Evolutionary conservation across 139 green algal genomes (phyloP).

Genomic region (Limnomonas spitsbergensis): DNA sequence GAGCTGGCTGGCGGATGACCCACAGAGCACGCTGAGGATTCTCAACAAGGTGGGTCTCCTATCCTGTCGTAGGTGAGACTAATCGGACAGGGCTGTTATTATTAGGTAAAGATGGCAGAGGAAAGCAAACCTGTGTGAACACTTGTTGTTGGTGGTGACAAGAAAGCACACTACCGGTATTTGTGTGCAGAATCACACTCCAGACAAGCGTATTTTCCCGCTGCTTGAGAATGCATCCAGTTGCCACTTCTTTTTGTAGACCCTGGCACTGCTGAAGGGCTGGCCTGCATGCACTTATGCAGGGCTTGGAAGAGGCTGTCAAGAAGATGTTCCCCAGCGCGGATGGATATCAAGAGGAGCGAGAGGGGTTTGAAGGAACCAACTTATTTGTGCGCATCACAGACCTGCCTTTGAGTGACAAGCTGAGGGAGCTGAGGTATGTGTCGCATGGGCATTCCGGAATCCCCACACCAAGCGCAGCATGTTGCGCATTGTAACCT

Average conservation of each 20-base stretch:
- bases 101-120: too few species aligned
- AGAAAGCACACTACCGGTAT: neutral
- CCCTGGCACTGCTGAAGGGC: too few species aligned
- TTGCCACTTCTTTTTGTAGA: too few species aligned
- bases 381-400: constrained; percentile 84
- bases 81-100: too few species aligned
- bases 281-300: too few species aligned
- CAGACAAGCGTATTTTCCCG: too few species aligned
- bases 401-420: constrained; percentile 82
- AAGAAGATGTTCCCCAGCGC: constrained; percentile 15
- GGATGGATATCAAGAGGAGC: neutral
- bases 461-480: too few species aligned
- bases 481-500: too few species aligned
- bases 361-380: constrained; percentile 5
- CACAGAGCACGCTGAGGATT: constrained; percentile 75
- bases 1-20: constrained; percentile 81
- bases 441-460: too few species aligned
- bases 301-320: constrained; percentile 7
- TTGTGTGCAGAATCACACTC: too few species aligned
- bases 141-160: neutral
- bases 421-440: constrained; percentile 84
- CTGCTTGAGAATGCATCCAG: constrained; percentile 2
- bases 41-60: constrained; percentile 47
- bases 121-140: too few species aligned
- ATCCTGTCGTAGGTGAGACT: neutral